Base-by-base conservation (phyloP, 202 grass and related monocot species). In the Panicum virgatum region DNA sequence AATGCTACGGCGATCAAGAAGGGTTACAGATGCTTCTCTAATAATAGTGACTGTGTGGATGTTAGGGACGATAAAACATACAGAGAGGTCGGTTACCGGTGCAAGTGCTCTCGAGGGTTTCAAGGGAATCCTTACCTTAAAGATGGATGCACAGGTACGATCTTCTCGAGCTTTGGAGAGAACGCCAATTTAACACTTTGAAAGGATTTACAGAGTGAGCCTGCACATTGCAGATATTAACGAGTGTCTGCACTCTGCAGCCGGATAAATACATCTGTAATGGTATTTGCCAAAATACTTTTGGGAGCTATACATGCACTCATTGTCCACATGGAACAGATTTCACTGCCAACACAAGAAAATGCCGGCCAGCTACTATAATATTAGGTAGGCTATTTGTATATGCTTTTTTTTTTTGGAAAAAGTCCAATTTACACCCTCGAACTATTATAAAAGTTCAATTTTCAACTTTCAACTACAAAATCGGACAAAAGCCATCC, bases 51-150 rank as follows among this genome's bases (percentile, higher is more conserved):
- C 0, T 86, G 83, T 13, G 0, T 85, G 18, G 47, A 86, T 47
- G 76, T 86, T 36, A 80, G 26, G 14, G 66, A 42, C 12, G 34
- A 63, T 13, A 63, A 4, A 63, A 72, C 56, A 32, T 5, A 5
- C 5, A 3, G 3, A 0, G 56, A 78, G 6, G 5, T 80, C 0
- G 83, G 76, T 6, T 85, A 85, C 66, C 27, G 67, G 18, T 85
- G 83, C 58, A 73, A 66, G 18, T 85, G 83, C 58, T 65, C 75
- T 65, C n/a, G 12, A 1, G 83, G 76, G 3, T 85, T 80, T 42
- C 34, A 46, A 66, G 76, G 83, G 47, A 85, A 85, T 66, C 83
- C 83, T 46, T 80, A 85, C 58, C 4, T 80, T 12, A 6, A 62
- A 45, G 67, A 26, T 27, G 83, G 83, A 65, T 85, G 83, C 66